phyloP scores from a whole-genome alignment of 805 yeast species.

The Metschnikowia proteae region DNA sequence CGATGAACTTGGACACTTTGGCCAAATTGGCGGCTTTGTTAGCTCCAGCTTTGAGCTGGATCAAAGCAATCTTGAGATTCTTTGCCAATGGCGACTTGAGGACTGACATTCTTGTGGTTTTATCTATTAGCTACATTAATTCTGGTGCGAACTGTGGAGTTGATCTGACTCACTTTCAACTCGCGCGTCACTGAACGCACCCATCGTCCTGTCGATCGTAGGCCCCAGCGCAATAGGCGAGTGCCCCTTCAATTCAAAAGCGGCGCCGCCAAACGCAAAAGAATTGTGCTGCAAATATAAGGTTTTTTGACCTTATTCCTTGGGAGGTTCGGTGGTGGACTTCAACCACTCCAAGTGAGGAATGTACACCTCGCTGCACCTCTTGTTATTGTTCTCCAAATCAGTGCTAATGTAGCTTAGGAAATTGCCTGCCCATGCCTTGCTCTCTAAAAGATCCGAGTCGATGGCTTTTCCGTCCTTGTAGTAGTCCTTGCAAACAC shows the following conservation, averaged over 20 bases:
- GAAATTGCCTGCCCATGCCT: constrained; percentile 34
- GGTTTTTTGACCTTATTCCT: background rate
- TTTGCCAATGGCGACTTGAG: constrained; percentile 44
- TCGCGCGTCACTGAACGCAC: background rate
- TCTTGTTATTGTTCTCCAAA: constrained; percentile 19
- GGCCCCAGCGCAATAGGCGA: too few species aligned
- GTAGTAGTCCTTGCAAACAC: constrained; percentile 35
- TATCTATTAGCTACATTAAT: background rate
- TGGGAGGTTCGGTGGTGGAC: constrained; percentile 23
- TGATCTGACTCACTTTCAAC: background rate
- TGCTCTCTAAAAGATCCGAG: constrained; percentile 14
- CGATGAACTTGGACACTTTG: constrained; percentile 61
- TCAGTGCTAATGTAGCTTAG: constrained; percentile 26
- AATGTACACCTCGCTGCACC: constrained; percentile 36
- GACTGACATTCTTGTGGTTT: constrained; percentile 16
- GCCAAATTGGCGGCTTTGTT: constrained; percentile 75
- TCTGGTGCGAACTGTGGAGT: constrained; percentile 5
- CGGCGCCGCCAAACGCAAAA: too few species aligned
- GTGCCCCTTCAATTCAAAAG: too few species aligned
- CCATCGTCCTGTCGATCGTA: background rate
- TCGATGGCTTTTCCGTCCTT: constrained; percentile 24
- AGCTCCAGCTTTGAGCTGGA: constrained; percentile 78
- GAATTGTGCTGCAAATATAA: too few species aligned
- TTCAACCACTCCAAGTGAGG: constrained; percentile 44
- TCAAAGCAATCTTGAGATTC: constrained; percentile 71